Conservation (phyloP, 139 green algal genomes). For the Chlorella sp. region DNA sequence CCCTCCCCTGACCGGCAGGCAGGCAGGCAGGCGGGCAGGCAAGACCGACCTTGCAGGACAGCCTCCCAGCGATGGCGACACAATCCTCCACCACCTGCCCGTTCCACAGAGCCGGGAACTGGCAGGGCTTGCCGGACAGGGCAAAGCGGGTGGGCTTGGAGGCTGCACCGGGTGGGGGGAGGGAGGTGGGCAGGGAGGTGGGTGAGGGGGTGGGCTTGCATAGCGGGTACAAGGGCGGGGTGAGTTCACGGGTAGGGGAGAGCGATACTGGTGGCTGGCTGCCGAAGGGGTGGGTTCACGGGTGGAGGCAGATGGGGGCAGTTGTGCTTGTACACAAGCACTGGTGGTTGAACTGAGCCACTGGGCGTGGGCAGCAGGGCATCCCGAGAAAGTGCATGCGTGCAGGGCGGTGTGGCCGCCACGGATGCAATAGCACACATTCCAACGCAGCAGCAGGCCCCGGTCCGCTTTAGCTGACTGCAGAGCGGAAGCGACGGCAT, state of each 20-base stretch:
- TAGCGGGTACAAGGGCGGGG: too few relatives aligned
- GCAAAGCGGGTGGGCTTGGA: slow-evolving; percentile 1
- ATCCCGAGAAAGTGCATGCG: too few relatives aligned
- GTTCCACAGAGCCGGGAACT: slow-evolving; percentile 31
- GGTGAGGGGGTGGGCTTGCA: too few relatives aligned
- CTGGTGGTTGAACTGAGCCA: not conserved
- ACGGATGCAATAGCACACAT: not conserved
- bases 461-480: not conserved
- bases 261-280: too few relatives aligned
- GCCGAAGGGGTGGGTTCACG: too few relatives aligned
- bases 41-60: not conserved
- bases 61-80: not conserved
- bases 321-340: too few relatives aligned
- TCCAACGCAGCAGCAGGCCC: not conserved
- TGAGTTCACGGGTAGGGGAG: too few relatives aligned
- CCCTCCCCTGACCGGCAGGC: too few relatives aligned
- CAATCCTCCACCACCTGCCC: slow-evolving; percentile 23
- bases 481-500: too few relatives aligned
- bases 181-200: not conserved
- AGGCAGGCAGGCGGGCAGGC: not conserved
- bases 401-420: too few relatives aligned
- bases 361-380: too few relatives aligned
- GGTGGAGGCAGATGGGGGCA: too few relatives aligned
- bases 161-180: not conserved
- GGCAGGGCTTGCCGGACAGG: slow-evolving; percentile 7